Evolutionary conservation across 768 basidiomycete genomes (phyloP), one percentile per base, ranked within the genome.

Genomic region (Amanita rubescens): DNA sequence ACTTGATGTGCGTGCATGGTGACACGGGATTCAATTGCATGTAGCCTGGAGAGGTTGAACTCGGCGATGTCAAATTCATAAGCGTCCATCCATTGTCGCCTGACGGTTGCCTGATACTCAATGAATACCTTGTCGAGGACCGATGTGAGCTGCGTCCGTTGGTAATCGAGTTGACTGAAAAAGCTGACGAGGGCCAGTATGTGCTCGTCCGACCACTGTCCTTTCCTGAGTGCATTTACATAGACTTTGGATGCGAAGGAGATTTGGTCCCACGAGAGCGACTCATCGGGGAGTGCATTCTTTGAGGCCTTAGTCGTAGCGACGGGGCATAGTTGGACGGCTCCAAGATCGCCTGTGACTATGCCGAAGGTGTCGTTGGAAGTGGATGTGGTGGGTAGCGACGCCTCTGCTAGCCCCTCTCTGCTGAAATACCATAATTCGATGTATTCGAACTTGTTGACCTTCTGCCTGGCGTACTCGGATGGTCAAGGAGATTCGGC

Each of bases 401-500:
- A 22, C 22, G 53, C 53, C 11, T 54, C 44, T 24, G 34, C 42
- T 12, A 45, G 38, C 2, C 53, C 53, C 17, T 54, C 53, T 19
- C 22, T 45, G 32, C 34, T 34, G 34, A 54, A 54, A 20, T 54
- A 54, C 53, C 53, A 54, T 11, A 54, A 17, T 46, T 54, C 44
- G 7, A 54, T 27, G 17, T 54, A 54, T 19, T 54, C 44, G 33
- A 14, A 25, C 12, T 54, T 54, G 19, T 33, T 22, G 1, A 22
- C 15, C 3, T 46, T 43, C 43, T 45, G 42, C 11, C 44, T 34
- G 44, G 53, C 44, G 17, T 65, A 58, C 0, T 57, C 2, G 0
- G 71, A 60, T 4, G 53, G 44, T 0, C 12, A 34, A 19, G 53
- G 48, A 1, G 48, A 37, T 7, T 49, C 48, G n/a, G 47, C 47